Conservation (phyloP, 2,329 filamentous ascomycete genomes). For the Tolypocladium tundrense region DNA sequence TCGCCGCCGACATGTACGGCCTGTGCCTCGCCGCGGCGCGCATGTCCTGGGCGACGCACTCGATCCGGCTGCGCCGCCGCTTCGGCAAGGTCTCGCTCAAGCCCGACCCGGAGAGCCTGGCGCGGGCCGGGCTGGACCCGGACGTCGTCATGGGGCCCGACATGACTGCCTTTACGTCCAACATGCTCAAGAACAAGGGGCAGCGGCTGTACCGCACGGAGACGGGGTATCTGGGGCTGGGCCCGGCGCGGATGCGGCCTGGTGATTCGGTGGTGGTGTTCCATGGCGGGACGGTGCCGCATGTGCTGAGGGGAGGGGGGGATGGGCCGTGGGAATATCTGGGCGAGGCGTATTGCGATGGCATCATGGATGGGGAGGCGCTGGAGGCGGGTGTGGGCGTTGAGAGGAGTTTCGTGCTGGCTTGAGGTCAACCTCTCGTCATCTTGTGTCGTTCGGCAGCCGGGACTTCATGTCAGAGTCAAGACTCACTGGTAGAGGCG, state of each 20-base stretch:
- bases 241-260: conserved; percentile 9
- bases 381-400: conserved; percentile 4
- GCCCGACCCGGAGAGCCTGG: not conserved
- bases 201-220: conserved; percentile 17
- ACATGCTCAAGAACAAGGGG: conserved; percentile 9
- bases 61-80: conserved; percentile 4
- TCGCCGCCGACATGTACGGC: conserved; percentile 7
- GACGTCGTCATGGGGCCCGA: conserved; percentile 1
- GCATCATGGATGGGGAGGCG: conserved; percentile 22
- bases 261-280: conserved; percentile 18
- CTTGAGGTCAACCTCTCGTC: not conserved
- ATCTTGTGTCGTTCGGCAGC: not conserved
- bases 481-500: not conserved
- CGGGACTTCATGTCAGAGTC: not conserved
- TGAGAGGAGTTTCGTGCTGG: conserved; percentile 2
- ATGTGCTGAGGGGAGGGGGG: conserved; percentile 11
- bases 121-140: conserved; percentile 7
- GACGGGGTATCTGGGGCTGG: conserved; percentile 17
- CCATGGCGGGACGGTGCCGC: conserved; percentile 16
- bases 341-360: conserved; percentile 22
- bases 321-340: conserved; percentile 13
- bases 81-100: conserved; percentile 2
- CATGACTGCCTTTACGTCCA: conserved; percentile 5
- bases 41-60: not conserved
- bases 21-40: conserved; percentile 6